phyloP scores from a whole-genome alignment of 225 moss, liverwort and hornwort species.

The Pleurozium schreberi region DNA sequence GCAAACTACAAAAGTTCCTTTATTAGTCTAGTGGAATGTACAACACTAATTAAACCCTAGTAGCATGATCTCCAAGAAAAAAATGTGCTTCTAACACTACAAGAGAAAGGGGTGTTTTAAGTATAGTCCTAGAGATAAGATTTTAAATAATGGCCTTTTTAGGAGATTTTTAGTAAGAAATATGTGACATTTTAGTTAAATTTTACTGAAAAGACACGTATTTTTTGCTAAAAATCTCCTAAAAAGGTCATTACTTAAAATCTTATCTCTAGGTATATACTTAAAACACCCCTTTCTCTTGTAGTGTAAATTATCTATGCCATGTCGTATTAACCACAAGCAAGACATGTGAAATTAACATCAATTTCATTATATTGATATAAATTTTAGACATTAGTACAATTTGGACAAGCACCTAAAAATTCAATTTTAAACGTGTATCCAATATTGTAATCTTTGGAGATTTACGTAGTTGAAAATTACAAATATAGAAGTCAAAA shows the following conservation, averaged over 20 bases:
- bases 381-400: background rate
- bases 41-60: background rate
- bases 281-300: too few relatives aligned
- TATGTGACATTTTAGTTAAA: too few relatives aligned
- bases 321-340: background rate
- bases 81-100: background rate
- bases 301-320: too few relatives aligned
- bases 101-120: too few relatives aligned
- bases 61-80: background rate
- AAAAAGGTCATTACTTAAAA: too few relatives aligned
- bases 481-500: background rate
- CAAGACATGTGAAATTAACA: background rate
- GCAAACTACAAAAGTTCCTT: background rate
- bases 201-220: too few relatives aligned
- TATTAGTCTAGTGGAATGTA: background rate
- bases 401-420: background rate
- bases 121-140: too few relatives aligned
- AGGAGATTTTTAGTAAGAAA: too few relatives aligned
- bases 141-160: too few relatives aligned
- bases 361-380: background rate
- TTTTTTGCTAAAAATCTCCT: too few relatives aligned
- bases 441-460: background rate
- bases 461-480: background rate
- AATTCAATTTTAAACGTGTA: background rate
- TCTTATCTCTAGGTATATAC: too few relatives aligned